Base-by-base conservation (phyloP, 805 yeast species). In the Saccharomycopsis sp. region DNA sequence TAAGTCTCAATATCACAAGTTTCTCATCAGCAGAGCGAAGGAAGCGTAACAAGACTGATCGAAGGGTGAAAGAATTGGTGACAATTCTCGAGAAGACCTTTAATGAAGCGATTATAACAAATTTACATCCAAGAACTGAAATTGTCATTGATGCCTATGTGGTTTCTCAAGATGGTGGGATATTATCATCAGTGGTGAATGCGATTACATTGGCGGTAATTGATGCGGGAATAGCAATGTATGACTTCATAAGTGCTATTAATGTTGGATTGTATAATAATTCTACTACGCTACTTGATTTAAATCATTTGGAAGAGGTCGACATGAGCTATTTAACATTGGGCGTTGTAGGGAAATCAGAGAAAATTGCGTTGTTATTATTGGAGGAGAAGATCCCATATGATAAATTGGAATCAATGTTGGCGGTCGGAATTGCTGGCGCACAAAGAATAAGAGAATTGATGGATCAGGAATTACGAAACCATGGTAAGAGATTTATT, bases 171-270 rank as follows among this genome's bases (percentile, higher is more conserved):
- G 98, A 93, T 57, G 98, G 98, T 31, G 95, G 95, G 0, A 59
- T 90, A 21, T 61, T 90, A 51, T 76, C 95, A 0, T 71, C 84
- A 1, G 77, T 93, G 53, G 71, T 86, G 35, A 93, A 93, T 59
- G 85, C 97, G 7, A 75, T 85, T 35, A 86, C 96, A 1, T 66
- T 93, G 54, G 97, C 96, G 0, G 68, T 93, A 36, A 78, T 93
- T 27, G 97, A 93, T 63, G 97, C 97, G 1, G 97, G 97, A 40
- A 81, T 93, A 38, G 83, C 96, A 4, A 81, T 93, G 82, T 84
- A 82, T 58, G 97, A 93, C 59, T 89, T 86, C 59, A 82, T 90
- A 13, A 75, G 87, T 44, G 79, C 95, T 1, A 74, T 86, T 13
- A 73, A 82, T 23, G 84, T 88, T 4, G 97, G 97, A 0, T 63